A percentile compares a stretch with the other conserved stretches of the same genome.
These are phyloP conservation scores for Naganishia kalamii DNA, from an alignment of 768 basidiomycete species.

Conservation along the genomic window DNA sequence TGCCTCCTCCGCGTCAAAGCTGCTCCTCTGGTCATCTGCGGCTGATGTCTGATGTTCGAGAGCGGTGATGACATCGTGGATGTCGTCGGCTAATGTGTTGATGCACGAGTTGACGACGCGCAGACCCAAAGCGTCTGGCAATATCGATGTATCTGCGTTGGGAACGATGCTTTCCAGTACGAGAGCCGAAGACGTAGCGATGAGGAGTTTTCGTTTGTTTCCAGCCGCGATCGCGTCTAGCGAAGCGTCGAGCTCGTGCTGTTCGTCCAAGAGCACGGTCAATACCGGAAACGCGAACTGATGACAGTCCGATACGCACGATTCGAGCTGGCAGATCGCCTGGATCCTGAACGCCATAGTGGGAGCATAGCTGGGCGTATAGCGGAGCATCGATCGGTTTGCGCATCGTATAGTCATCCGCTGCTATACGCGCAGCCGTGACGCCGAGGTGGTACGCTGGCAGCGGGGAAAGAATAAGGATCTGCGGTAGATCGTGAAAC, in stretches of 20 bases:
- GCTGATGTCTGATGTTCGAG: constrained; percentile 19
- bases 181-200: constrained; percentile 25
- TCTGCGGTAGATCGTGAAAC: neutral
- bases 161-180: neutral
- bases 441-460: constrained; percentile 35
- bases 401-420: constrained; percentile 32
- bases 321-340: constrained; percentile 31
- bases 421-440: constrained; percentile 29
- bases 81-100: constrained; percentile 14
- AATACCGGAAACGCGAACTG: neutral
- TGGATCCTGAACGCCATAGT: constrained; percentile 31
- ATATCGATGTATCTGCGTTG: neutral
- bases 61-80: constrained; percentile 24
- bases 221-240: constrained; percentile 28
- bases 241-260: constrained; percentile 32
- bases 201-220: constrained; percentile 34
- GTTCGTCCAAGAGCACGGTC: neutral
- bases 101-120: constrained; percentile 24
- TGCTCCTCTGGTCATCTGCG: neutral
- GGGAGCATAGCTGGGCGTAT: constrained; percentile 23
- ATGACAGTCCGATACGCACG: constrained; percentile 20
- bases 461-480: neutral
- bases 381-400: constrained; percentile 22
- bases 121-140: constrained; percentile 6
- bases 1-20: constrained; percentile 16